Percentiles rank a stretch among this genome's conserved stretches.
Conservation (phyloP, 2,329 filamentous ascomycete genomes). For the Penicillium sp. region DNA sequence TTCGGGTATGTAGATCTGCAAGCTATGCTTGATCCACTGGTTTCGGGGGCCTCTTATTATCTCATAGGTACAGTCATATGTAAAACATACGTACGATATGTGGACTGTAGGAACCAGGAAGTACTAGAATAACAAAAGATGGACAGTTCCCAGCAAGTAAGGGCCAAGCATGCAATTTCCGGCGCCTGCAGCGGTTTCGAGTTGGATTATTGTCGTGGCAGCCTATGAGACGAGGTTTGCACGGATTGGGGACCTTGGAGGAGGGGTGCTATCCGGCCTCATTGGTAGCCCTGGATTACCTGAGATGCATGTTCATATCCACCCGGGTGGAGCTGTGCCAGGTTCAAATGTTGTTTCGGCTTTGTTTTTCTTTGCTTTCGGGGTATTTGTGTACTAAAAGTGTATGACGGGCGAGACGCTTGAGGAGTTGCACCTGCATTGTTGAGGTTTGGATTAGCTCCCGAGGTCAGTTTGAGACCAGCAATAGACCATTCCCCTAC, state of each 20-base stretch:
- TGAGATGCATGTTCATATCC: slow-evolving; percentile 10
- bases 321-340: slow-evolving; percentile 3
- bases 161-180: slow-evolving; percentile 12
- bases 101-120: not conserved
- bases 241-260: slow-evolving; percentile 23
- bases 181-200: slow-evolving; percentile 22
- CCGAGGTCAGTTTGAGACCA: not conserved
- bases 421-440: not conserved
- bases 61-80: slow-evolving; percentile 14
- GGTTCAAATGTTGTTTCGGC: not conserved
- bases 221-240: slow-evolving; percentile 20
- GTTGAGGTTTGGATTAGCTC: not conserved
- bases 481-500: not conserved
- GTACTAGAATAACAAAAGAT: not conserved
- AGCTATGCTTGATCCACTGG: slow-evolving; percentile 7
- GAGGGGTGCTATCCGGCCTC: slow-evolving; percentile 13
- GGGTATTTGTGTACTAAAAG: not conserved
- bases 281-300: slow-evolving; percentile 17
- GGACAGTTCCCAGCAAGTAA: not conserved
- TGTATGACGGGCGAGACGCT: not conserved
- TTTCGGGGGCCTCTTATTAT: slow-evolving; percentile 20
- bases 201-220: slow-evolving; percentile 4
- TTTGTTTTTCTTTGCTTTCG: not conserved
- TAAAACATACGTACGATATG: not conserved
- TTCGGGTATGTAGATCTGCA: slow-evolving; percentile 10